Base-by-base conservation (phyloP, 177 flowering plant species). In the Telopea speciosissima region DNA sequence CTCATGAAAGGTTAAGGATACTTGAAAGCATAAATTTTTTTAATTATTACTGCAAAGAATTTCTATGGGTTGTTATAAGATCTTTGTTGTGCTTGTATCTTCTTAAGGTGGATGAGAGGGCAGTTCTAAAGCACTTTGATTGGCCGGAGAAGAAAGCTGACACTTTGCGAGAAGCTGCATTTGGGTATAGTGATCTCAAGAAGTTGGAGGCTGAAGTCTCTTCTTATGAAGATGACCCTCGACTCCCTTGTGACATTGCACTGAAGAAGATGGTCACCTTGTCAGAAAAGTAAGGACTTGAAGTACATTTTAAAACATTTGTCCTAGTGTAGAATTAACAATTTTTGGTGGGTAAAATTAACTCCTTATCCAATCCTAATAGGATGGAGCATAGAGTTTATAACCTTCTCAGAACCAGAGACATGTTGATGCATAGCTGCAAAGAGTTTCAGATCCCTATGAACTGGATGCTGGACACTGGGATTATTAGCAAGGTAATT, bases 81-180 rank as follows among this genome's bases (percentile, higher is more conserved):
- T 16, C 44, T 42, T 65, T 14, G 24, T 66, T 1, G 0, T 22
- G 24, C 58, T 70, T 70, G 25, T 72, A 17, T 67, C 56, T 70
- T 19, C 62, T 44, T 42, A 68, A 94, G 98, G 98, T 94, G 79
- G 98, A 94, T 81, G 98, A 92, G 74, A 88, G 97, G 76, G 97
- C 98, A 63, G 97, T 94, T 44, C 77, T 94, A 22, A 94, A 92
- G 83, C 98, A 94, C 83, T 94, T 94, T 60, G 87, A 92, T 33
- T 94, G 98, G 97, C 98, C 98, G 42, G 97, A 94, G 79, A 87
- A 84, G 81, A 94, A 90, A 76, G 96, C 97, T 16, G 98, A 94
- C 72, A 85, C 91, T 62, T 85, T 94, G 73, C 75, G 98, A 72
- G 98, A 94, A 84, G 97, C 95, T 69, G 97, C 98, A 76, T 94